Base-by-base conservation (phyloP, 208 protist species). In the Porcisia deanei region DNA sequence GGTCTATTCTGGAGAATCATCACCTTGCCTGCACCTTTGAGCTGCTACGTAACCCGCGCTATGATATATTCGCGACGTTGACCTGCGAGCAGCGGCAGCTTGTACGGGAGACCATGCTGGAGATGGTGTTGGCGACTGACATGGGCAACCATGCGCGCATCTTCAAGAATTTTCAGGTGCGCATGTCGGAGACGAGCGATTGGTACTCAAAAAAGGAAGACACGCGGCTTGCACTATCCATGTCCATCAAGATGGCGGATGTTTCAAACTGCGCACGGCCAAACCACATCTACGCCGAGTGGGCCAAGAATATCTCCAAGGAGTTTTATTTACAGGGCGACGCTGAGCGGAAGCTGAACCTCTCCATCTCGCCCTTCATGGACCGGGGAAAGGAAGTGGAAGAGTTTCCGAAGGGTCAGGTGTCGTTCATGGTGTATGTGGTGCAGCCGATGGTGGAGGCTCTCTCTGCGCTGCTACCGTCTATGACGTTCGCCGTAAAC, bases 301-400 rank as follows among this genome's bases (percentile, higher is more conserved):
- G 98, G 97, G 90, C 96, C n/a, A 80, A 88, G 68, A 91, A 94
- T 77, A 98, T 99, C 64, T 88, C 91, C 14, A 75, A 84, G 43
- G 97, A 99, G 87, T 98, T 99, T 78, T 98, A 96, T 74, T 77
- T 90, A 18, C 97, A 99, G 79, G 98, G 97, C 43, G 96, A 98
- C 71, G 89, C 85, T 49, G 97, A 99, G 79, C 73, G 71, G 53
- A 76, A 85, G 71, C 80, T 95, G 39, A 77, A 89, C 1, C 82
- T 98, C 22, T 77, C 88, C 58, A 85, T 98, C 49, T 98, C 96
- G 2, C 96, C 96, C 9, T 98, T 98, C 71, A 98, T 98, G 93
- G 92, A 98, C 67, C 92, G 96, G 66, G 90, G 61, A 7, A 94
- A 92, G 79, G 87, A 92, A 47, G 71, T 79, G 54, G 84, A 86